Evolutionary conservation across 306 rosid species (phyloP), one percentile per base, ranked within the genome.

Genomic region (Trifolium repens): DNA sequence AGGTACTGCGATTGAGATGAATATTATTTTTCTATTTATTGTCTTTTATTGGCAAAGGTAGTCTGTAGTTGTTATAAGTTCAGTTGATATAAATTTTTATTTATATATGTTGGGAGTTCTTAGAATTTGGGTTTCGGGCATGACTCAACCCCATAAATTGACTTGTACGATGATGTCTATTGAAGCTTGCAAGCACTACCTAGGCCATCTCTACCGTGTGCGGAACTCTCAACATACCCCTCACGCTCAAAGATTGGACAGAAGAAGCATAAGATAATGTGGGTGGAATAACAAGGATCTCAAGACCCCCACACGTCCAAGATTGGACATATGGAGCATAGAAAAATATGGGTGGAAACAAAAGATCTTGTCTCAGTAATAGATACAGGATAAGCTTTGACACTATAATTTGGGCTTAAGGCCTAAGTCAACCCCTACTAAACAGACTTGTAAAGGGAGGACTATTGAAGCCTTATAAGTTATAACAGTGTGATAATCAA

Each of bases 21-120:
- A 22, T 79, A 67, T 43, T 14, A 39, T 66, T 79, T 72, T 69
- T 12, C 17, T 47, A 67, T 26, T 67, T 67, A 55, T 67, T 13
- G 70, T 57, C 78, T 73, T 58, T 55, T 55, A 54, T 54, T 27
- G 11, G 39, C 11, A 13, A 44, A 26, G 68, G 61, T 42, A 66
- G 63, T 73, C 42, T 27, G 71, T 14, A 59, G 19, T 60, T 27
- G 37, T 26, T 58, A 5, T 1, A 59, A 5, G 64, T 26, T 59
- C 24, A 59, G 10, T 12, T 59, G 65, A 59, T 59, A 59, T 27
- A 12, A 57, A 24, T 24, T 57, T 24, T 24, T 26, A 58, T 26
- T 55, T 8, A 55, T 57, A 22, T 59, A 54, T 9, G n/a, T 59
- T 59, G 27, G 17, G 9, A 59, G 37, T 32, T 59, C 39, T 59